phyloP scores from a whole-genome alignment of 2,329 filamentous ascomycete species.

The Dothideomycetes sp. region DNA sequence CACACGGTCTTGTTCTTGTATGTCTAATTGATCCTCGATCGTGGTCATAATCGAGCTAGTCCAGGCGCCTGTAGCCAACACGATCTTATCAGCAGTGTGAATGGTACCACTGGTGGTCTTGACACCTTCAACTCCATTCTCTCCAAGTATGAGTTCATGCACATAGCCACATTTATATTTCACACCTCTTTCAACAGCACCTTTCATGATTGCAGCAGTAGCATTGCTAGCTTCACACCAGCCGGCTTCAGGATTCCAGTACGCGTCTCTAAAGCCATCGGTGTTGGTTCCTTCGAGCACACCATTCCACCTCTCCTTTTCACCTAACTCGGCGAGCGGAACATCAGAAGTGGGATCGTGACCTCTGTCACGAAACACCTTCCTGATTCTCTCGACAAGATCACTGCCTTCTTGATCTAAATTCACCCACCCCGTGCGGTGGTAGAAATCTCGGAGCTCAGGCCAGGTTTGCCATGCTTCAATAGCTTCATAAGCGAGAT shows the following conservation, averaged over 20 bases:
- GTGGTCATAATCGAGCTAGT: constrained; percentile 43
- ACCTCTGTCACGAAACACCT: constrained; percentile 41
- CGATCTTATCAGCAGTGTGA: constrained; percentile 40
- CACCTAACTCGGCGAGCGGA: constrained; percentile 27
- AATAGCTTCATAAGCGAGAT: constrained; percentile 26
- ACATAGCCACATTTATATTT: constrained; percentile 34
- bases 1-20: constrained; percentile 35
- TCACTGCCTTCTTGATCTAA: constrained; percentile 38
- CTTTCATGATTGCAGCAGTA: constrained; percentile 31
- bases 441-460: constrained; percentile 34
- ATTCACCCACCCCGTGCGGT: constrained; percentile 50
- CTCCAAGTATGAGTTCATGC: constrained; percentile 30
- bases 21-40: constrained; percentile 30
- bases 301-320: constrained; percentile 26
- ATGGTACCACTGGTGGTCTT: constrained; percentile 33
- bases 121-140: constrained; percentile 34
- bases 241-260: constrained; percentile 40
- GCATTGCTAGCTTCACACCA: constrained; percentile 43
- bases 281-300: constrained; percentile 27
- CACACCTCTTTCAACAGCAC: constrained; percentile 34
- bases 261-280: constrained; percentile 29
- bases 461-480: constrained; percentile 25
- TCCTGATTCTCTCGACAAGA: constrained; percentile 40
- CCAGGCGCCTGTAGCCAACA: constrained; percentile 47
- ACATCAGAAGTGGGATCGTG: constrained; percentile 31